A percentile compares a stretch with the other conserved stretches of the same genome.
These are phyloP conservation scores for Blastocystis sp. DNA, from an alignment of 352 stramenopile species.

Conservation along the genomic window DNA sequence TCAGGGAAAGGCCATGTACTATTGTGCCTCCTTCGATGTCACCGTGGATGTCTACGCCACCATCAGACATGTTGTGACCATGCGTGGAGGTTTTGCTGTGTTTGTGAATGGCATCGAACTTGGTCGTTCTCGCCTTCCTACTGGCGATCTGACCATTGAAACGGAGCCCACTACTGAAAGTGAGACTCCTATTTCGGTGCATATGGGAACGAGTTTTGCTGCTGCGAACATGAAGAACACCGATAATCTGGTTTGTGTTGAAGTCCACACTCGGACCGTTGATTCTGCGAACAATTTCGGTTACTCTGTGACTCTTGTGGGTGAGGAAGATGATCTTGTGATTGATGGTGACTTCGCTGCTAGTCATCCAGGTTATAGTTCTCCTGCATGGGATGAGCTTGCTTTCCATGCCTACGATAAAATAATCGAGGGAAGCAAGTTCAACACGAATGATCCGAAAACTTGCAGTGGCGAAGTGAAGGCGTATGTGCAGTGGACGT, in stretches of 20 bases:
- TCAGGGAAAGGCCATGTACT: conserved; percentile 3
- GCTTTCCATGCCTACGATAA: conserved; percentile 18
- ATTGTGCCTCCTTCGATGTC: conserved; percentile 37
- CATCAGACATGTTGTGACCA: conserved; percentile 7
- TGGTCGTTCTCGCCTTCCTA: conserved; percentile 20
- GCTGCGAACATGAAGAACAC: background rate
- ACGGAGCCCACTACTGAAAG: conserved; percentile 5
- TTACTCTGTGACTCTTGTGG: background rate
- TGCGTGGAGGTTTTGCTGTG: conserved; percentile 36
- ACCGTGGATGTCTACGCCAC: conserved; percentile 7
- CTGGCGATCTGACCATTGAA: conserved; percentile 18
- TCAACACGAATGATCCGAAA: background rate
- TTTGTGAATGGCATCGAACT: conserved; percentile 66
- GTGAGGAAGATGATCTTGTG: background rate
- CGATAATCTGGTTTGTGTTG: conserved; percentile 44
- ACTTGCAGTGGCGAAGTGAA: background rate
- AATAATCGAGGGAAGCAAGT: too few relatives aligned
- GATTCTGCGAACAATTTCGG: background rate
- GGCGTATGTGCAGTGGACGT: background rate
- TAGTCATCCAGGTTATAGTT: background rate
- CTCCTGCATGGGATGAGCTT: background rate
- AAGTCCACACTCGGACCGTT: conserved; percentile 23
- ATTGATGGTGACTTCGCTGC: conserved; percentile 2
- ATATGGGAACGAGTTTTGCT: background rate
- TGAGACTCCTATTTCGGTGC: background rate